Evolutionary conservation across 345 rosid species (phyloP), one percentile per base, ranked within the genome.

Genomic region (Geranium brycei): DNA sequence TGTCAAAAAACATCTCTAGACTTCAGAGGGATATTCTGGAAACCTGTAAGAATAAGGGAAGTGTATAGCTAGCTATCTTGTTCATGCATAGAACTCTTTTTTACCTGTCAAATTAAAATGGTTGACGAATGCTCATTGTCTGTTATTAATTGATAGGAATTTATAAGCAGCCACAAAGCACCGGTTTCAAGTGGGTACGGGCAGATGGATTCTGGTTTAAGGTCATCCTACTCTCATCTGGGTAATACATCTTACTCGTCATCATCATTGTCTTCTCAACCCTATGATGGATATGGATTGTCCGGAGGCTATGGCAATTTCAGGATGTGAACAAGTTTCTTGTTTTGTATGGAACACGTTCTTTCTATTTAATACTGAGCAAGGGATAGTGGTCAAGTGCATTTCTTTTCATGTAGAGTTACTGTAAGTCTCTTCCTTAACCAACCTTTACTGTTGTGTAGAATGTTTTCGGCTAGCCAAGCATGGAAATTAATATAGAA

Each of bases 271-370:
- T 62, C 68, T 35, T 62, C 82, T 1, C 57, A 69, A 47, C 63
- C 77, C 4, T 74, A 75, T 30, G 73, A 73, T 13, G 79, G 76
- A 12, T 79, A 79, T 18, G 78, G 80, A 31, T 70, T 77, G 23
- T 73, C 77, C 35, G 75, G 82, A 38, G 73, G 77, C 72, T 78
- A 78, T 61, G 65, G 64, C 69, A 67, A 73, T 69, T 75, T 75
- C 59, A 66, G 82, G 71, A 75, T 78, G 63, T 78, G 74, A 78
- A 58, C 53, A 8, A 13, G 53, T 47, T 13, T 47, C 53, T 47
- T 47, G 13, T 47, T 8, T 8, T 47, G 53, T 47, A 6, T 47
- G 14, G 15, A 10, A 10, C 15, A 13, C 7, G 13, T 13, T 47
- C 53, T 47, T 47, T 47, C 53, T 13, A 8, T 47, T 47, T 11